Evolutionary conservation across 1,284 basidiomycete genomes (phyloP).

Genomic region (Fomitopsis schrenkii): DNA sequence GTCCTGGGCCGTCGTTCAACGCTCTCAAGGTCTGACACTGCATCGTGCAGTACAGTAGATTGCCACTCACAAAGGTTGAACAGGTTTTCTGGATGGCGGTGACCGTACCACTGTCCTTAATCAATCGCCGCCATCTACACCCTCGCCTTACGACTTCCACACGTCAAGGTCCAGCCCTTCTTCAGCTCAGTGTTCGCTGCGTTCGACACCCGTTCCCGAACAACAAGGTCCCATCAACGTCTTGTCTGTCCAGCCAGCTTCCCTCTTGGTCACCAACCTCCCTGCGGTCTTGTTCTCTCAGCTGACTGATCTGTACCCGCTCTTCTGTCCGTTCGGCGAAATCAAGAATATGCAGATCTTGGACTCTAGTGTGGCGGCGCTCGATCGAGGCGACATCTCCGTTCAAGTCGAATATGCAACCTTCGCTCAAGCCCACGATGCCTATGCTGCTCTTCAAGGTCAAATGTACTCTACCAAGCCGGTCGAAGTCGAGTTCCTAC

Average conservation of each 20-base stretch:
- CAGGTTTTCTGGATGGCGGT: conserved; percentile 76
- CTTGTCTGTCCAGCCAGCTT: conserved; percentile 28
- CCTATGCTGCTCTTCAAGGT: conserved; percentile 51
- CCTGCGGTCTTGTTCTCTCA: conserved; percentile 65
- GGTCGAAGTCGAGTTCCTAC: conserved; percentile 45
- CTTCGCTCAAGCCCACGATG: conserved; percentile 52
- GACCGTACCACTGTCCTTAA: conserved; percentile 63
- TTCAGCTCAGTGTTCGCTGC: conserved; percentile 15
- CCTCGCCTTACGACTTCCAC: conserved; percentile 22
- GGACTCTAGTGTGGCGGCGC: conserved; percentile 25
- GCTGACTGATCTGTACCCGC: conserved; percentile 60
- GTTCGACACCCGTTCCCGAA: conserved; percentile 22
- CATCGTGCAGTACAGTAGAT: background rate
- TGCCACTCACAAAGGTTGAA: background rate
- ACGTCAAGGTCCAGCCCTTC: conserved; percentile 16
- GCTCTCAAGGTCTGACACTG: conserved; percentile 58
- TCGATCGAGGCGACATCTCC: conserved; percentile 40
- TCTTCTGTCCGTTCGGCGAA: conserved; percentile 67
- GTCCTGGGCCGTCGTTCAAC: conserved; percentile 80
- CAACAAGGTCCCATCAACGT: conserved; percentile 10
- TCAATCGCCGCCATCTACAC: conserved; percentile 32
- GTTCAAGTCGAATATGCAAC: conserved; percentile 61
- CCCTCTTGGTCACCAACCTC: conserved; percentile 60
- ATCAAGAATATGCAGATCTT: conserved; percentile 54
- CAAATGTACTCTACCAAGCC: conserved; percentile 54